Percentiles rank a stretch among this genome's conserved stretches.
Evolutionary conservation across 176 grass and related monocot species (phyloP).

Genomic region (Bothriochloa decipiens): DNA sequence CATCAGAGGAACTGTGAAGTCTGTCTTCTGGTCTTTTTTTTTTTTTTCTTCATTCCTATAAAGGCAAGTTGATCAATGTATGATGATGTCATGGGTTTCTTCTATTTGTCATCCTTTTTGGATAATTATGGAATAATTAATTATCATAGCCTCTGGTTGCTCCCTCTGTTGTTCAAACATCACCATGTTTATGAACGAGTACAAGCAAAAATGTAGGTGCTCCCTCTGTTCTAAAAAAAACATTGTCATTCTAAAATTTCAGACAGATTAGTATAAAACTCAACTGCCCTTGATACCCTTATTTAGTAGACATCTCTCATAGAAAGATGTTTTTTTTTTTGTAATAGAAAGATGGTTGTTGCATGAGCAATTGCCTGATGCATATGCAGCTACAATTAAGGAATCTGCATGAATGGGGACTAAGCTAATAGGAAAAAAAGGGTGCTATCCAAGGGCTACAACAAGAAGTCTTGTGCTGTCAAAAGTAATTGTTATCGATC

Average conservation of each 20-base stretch:
- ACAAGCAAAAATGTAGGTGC: not conserved
- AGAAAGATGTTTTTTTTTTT: no score
- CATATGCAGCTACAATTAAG: not conserved
- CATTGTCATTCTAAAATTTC: not conserved
- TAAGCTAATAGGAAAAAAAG: not conserved
- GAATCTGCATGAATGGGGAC: not conserved
- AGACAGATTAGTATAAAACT: not conserved
- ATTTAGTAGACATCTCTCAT: not conserved
- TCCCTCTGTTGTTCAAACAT: not conserved
- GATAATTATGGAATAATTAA: no score
- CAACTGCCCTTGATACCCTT: not conserved
- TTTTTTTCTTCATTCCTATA: no score
- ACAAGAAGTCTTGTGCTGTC: not conserved
- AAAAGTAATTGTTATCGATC: not conserved
- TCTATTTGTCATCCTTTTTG: no score
- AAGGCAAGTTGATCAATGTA: no score
- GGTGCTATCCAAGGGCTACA: no score
- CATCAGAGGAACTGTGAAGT: no score
- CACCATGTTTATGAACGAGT: not conserved
- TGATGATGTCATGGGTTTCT: no score
- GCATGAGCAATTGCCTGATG: not conserved
- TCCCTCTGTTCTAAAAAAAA: not conserved
- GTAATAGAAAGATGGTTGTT: not conserved
- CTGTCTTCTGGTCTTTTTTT: no score
- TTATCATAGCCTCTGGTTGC: not conserved